A percentile compares a stretch with the other conserved stretches of the same genome.
These are phyloP conservation scores for Aureobasidium leucospermi DNA, from an alignment of 2,329 filamentous ascomycete genomes.

Conservation along the genomic window DNA sequence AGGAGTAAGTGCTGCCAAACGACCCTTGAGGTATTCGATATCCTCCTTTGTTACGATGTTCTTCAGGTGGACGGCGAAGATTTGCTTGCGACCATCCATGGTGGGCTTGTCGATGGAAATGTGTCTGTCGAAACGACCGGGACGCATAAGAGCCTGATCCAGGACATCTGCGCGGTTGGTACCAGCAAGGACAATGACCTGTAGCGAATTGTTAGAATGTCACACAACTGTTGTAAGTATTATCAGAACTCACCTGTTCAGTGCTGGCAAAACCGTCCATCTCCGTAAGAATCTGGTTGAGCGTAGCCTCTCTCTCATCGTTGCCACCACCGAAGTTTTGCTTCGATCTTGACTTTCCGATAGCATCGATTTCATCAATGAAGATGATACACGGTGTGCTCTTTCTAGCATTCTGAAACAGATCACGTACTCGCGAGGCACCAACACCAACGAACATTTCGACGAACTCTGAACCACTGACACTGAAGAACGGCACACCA, in stretches of 20 bases:
- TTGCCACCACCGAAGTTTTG: constrained; percentile 82
- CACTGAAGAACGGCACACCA: constrained; percentile 93
- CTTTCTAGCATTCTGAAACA: constrained; percentile 91
- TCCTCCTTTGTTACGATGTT: constrained; percentile 94
- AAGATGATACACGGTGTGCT: constrained; percentile 98
- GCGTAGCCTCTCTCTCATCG: constrained; percentile 90
- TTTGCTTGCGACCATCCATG: constrained; percentile 93
- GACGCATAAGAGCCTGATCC: constrained; percentile 92
- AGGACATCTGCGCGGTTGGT: constrained; percentile 93
- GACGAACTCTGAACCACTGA: constrained; percentile 97
- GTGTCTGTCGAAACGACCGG: constrained; percentile 93
- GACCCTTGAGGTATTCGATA: constrained; percentile 76
- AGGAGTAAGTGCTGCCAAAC: constrained; percentile 84
- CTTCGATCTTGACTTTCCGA: constrained; percentile 83
- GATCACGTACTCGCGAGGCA: constrained; percentile 85
- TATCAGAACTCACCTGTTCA: constrained; percentile 52
- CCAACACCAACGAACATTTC: constrained; percentile 99
- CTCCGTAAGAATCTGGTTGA: constrained; percentile 97
- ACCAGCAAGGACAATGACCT: constrained; percentile 86
- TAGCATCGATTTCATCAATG: constrained; percentile 98
- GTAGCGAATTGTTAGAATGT: background rate
- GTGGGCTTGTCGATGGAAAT: constrained; percentile 92
- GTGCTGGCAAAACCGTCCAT: constrained; percentile 99
- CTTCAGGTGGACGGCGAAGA: constrained; percentile 87
- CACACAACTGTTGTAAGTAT: background rate